Conservation (phyloP, 495 filamentous ascomycete species). For the Annulohypoxylon maeteangense region DNA sequence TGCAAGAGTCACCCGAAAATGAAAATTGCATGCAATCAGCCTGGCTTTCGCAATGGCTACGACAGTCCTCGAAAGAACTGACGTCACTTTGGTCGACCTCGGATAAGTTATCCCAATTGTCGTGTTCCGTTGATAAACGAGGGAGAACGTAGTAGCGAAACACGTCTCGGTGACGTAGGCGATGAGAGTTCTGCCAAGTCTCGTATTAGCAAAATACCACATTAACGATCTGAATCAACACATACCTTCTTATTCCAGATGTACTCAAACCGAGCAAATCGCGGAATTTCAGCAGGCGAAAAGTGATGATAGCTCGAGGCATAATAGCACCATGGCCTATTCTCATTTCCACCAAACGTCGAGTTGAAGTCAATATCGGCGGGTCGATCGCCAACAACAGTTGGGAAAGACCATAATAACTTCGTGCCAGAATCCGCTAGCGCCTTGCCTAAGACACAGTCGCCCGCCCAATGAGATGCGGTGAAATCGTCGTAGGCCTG, state of each 20-base stretch:
- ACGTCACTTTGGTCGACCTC: constrained; percentile 39
- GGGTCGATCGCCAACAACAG: constrained; percentile 51
- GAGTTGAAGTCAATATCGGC: constrained; percentile 55
- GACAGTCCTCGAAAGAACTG: constrained; percentile 50
- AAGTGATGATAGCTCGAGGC: constrained; percentile 63
- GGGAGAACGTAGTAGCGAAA: constrained; percentile 52
- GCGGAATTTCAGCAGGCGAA: constrained; percentile 52
- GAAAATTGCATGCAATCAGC: constrained; percentile 57
- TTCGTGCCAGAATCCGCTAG: constrained; percentile 54
- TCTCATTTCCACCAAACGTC: constrained; percentile 53
- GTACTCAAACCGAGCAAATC: constrained; percentile 59
- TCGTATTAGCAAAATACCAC: constrained; percentile 24
- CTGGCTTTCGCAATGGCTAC: constrained; percentile 52
- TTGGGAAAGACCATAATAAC: constrained; percentile 61
- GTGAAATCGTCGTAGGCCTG: constrained; percentile 48
- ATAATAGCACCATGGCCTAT: constrained; percentile 61
- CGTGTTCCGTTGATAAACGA: constrained; percentile 39
- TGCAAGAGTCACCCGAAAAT: constrained; percentile 46
- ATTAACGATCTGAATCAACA: background rate
- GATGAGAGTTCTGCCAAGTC: constrained; percentile 32
- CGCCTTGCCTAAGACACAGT: constrained; percentile 63
- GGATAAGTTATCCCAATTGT: constrained; percentile 59
- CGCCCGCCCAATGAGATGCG: constrained; percentile 61
- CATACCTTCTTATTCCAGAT: constrained; percentile 56
- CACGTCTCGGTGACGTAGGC: constrained; percentile 49